Percentiles rank a stretch among this genome's conserved stretches.
Evolutionary conservation across 2,329 filamentous ascomycete species (phyloP).

Genomic region (Ascochyta rabiei): DNA sequence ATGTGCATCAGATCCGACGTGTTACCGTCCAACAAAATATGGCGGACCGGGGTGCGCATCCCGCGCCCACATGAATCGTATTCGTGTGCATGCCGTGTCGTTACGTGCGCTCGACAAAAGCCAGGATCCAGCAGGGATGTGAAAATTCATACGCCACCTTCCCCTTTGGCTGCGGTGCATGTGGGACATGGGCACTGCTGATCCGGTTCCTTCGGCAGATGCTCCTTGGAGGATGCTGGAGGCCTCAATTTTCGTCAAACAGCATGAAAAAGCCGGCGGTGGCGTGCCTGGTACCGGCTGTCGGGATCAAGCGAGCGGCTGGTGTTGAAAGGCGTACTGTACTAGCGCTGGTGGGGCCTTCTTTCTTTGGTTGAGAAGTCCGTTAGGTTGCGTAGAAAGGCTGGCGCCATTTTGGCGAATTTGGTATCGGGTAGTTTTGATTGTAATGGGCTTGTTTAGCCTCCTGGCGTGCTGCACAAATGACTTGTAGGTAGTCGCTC

Average conservation of each 20-base stretch:
- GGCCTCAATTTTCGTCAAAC: background rate
- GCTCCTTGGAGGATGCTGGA: background rate
- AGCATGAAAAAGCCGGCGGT: background rate
- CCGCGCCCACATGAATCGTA: background rate
- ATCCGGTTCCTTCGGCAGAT: constrained; percentile 8
- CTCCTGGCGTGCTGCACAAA: background rate
- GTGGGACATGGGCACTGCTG: constrained; percentile 5
- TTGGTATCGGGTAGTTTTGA: background rate
- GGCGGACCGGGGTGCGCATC: constrained; percentile 13
- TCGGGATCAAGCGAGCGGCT: background rate
- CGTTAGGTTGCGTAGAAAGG: background rate
- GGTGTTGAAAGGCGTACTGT: background rate
- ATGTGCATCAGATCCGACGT: constrained; percentile 1
- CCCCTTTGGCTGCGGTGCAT: background rate
- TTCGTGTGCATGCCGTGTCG: constrained; percentile 10
- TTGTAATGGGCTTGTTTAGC: constrained; percentile 6
- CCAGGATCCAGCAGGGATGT: constrained; percentile 3
- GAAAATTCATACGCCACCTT: constrained; percentile 3
- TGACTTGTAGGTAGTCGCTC: constrained; percentile 2
- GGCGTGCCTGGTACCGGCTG: background rate
- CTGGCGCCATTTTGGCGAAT: constrained; percentile 8
- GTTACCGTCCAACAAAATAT: constrained; percentile 14
- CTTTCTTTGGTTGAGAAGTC: background rate
- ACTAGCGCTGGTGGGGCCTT: background rate
- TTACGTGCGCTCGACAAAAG: constrained; percentile 3